Conservation (phyloP, 768 basidiomycete genomes). For the Calocybe indica region DNA sequence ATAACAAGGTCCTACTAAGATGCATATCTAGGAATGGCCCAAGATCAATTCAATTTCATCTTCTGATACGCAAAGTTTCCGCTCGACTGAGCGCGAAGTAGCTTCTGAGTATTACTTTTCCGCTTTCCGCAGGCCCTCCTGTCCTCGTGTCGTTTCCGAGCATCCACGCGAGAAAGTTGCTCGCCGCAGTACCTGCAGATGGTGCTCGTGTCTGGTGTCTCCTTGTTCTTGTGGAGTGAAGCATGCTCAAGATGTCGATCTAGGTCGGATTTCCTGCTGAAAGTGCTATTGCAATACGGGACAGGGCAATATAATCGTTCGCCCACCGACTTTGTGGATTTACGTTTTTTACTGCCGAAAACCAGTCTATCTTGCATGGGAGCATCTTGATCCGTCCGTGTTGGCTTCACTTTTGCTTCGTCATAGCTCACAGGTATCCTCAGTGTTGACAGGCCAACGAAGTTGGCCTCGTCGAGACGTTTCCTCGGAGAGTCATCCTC, state of each 20-base stretch:
- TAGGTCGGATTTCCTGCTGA: constrained; percentile 18
- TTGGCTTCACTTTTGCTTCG: neutral
- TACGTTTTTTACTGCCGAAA: neutral
- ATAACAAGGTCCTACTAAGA: neutral
- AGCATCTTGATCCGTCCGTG: neutral
- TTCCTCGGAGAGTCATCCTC: too few species aligned
- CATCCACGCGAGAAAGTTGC: constrained; percentile 20
- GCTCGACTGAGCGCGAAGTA: neutral
- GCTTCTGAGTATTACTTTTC: neutral
- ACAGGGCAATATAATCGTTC: constrained; percentile 12
- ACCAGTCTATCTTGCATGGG: neutral
- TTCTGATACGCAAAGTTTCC: neutral
- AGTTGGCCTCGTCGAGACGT: neutral
- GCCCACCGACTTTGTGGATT: neutral
- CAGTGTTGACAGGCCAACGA: neutral
- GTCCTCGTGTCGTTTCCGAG: constrained; percentile 18
- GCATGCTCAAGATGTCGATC: constrained; percentile 16
- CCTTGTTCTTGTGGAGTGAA: constrained; percentile 13
- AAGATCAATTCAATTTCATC: neutral
- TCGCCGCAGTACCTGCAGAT: constrained; percentile 15
- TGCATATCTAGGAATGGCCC: neutral
- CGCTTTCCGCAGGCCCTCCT: constrained; percentile 20
- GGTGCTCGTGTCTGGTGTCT: constrained; percentile 7
- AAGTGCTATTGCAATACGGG: constrained; percentile 17
- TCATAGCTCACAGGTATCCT: neutral